Base-by-base conservation (phyloP, 1,284 basidiomycete genomes). In the Singerocomus inundabilis region DNA sequence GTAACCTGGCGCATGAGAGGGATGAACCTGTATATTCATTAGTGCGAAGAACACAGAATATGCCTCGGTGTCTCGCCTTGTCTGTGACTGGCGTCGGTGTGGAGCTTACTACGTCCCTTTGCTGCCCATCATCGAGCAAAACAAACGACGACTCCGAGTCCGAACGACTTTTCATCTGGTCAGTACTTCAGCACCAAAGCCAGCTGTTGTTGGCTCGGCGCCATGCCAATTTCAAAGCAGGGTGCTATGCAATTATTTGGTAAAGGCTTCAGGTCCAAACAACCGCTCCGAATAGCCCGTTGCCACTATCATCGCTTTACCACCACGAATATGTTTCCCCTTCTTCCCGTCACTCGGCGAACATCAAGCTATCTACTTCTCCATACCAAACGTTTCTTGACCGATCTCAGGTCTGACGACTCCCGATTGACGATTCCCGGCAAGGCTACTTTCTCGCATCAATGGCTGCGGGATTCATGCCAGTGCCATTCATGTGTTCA, bases 401-500 rank as follows among this genome's bases (percentile, higher is more conserved):
- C 52, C 2, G 4, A 28, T 34, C 9, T 52, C 43, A 44, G 12
- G n/a, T 42, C 45, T 33, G 61, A 63, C 36, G 44, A 48, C 12
- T 15, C 26, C 28, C 48, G 37, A 37, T 36, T 68, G 33, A 57
- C 35, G 9, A 46, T 66, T 39, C 53, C 62, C 4, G 44, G 52
- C 56, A 70, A 76, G 3, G 73, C 78, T 52, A 63, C 70, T 39
- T 79, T 84, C 46, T 73, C 77, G 1, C 72, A 79, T 70, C 48
- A 73, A 57, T 75, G 75, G 76, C 64, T 79, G 45, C 73, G 74
- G 50, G 73, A 79, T 60, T 70, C 76, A 2, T 77, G 75, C 49
- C 73, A 74, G 48, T 75, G 72, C 32, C 66, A 60, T 34, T 61
- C 70, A 8, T 89, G 85, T 52, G 72, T 92, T 6, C 85, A 94